Evolutionary conservation across 768 basidiomycete species (phyloP).

Genomic region (Suillus fuscotomentosus): DNA sequence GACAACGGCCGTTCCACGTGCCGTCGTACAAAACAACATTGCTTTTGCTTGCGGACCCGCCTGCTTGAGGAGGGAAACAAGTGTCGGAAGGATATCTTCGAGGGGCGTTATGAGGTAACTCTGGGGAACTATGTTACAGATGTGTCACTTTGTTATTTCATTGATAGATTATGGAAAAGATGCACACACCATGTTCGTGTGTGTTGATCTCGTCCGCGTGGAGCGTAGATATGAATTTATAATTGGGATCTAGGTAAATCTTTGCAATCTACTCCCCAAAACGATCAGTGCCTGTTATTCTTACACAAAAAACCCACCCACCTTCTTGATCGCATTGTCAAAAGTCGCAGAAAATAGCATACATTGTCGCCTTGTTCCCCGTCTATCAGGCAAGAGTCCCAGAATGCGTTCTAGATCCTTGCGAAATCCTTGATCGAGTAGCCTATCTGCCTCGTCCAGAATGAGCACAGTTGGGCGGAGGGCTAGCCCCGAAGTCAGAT

Average conservation of each 20-base stretch:
- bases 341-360: constrained; percentile 76
- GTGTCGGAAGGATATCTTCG: constrained; percentile 39
- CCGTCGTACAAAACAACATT: constrained; percentile 71
- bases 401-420: constrained; percentile 67
- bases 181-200: constrained; percentile 52
- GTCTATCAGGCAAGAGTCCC: constrained; percentile 36
- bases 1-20: constrained; percentile 50
- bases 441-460: constrained; percentile 73
- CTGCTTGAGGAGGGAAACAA: constrained; percentile 37
- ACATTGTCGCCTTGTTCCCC: constrained; percentile 58
- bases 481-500: constrained; percentile 36
- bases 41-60: constrained; percentile 39
- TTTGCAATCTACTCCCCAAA: constrained; percentile 22
- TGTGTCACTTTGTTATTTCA: background rate
- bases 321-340: constrained; percentile 62
- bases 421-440: constrained; percentile 74
- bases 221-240: constrained; percentile 57
- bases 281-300: background rate
- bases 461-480: constrained; percentile 34
- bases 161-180: background rate
- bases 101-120: constrained; percentile 42
- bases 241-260: constrained; percentile 24
- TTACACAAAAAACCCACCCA: constrained; percentile 20
- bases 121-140: constrained; percentile 41
- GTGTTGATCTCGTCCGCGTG: constrained; percentile 55